Evolutionary conservation across 139 green algal genomes (phyloP), one percentile per base, ranked within the genome.

Genomic region (Haematococcus lacustris): DNA sequence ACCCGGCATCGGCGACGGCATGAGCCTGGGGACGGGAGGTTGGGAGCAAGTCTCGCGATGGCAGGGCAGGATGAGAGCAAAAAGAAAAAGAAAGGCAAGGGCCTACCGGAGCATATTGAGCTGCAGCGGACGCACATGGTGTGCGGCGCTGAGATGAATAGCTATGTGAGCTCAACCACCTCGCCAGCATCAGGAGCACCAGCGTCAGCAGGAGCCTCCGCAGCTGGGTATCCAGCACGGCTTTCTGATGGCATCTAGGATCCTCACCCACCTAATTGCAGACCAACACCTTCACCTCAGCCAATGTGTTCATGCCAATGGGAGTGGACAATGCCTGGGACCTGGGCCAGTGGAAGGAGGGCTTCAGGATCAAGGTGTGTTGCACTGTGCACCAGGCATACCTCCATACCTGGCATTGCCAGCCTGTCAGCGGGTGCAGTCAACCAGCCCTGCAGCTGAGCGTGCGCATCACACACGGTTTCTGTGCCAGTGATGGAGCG

Each of bases 251-350:
- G 4, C 30, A n/a, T 51, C 23, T 30, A 35, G 28, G 38, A 47
- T 33, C 3, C 41, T 68, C 17, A 4, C 26, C 33, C 50, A 38
- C 25, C 33, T 70, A 32, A 1, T 25, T 64, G 66, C 86, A 96
- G 88, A 89, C 88, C 4, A 80, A 71, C 41, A 95, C 87, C 6
- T 72, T 73, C 5, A 92, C 87, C 0, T 84, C 87, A 3, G 87
- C 89, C 13, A 85, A 85, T 41, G 68, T 82, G 30, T 96, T 90
- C 66, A 70, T 77, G 57, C 73, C 87, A 2, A 38, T 93, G 37
- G 91, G 88, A 25, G 73, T 95, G 32, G 89, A 97, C 82, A 91
- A 93, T 69, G 76, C 76, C 21, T 94, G 93, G 81, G 71, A 88
- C 47, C 66, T 92, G 25, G 74, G 83, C 0, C 43, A 78, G 1